Evolutionary conservation across 129 eudicot genomes (phyloP).

Genomic region (Kitagawia praeruptora): DNA sequence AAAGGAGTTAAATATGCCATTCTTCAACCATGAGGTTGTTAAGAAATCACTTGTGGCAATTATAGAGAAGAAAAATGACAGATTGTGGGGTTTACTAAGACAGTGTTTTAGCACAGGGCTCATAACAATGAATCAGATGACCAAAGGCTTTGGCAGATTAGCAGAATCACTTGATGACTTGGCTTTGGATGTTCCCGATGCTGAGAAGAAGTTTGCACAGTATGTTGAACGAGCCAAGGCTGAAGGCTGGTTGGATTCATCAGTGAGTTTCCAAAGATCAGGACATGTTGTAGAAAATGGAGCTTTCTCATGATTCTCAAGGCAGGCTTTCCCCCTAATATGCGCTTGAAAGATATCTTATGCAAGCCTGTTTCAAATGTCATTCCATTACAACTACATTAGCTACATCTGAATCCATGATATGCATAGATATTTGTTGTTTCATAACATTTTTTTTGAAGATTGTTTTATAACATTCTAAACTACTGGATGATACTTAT

Average conservation of each 20-base stretch:
- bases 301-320: slow-evolving; percentile 19
- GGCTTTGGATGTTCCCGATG: slow-evolving; percentile 85
- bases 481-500: background rate
- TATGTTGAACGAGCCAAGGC: slow-evolving; percentile 41
- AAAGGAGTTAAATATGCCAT: slow-evolving; percentile 84
- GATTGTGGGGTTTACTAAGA: slow-evolving; percentile 55
- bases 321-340: slow-evolving; percentile 6
- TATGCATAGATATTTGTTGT: background rate
- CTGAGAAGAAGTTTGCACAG: slow-evolving; percentile 43
- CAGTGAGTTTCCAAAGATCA: slow-evolving; percentile 30
- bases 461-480: background rate
- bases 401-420: background rate
- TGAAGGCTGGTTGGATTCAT: slow-evolving; percentile 66
- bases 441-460: background rate
- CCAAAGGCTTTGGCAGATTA: slow-evolving; percentile 67
- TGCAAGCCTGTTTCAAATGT: background rate
- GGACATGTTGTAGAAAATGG: slow-evolving; percentile 44
- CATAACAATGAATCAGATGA: slow-evolving; percentile 66
- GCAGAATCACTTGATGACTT: slow-evolving; percentile 71
- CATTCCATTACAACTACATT: background rate
- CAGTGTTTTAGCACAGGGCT: slow-evolving; percentile 64
- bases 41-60: slow-evolving; percentile 62
- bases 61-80: slow-evolving; percentile 68
- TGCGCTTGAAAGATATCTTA: background rate
- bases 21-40: slow-evolving; percentile 94